phyloP scores from a whole-genome alignment of 768 basidiomycete species.

The Amanita polypyramis region DNA sequence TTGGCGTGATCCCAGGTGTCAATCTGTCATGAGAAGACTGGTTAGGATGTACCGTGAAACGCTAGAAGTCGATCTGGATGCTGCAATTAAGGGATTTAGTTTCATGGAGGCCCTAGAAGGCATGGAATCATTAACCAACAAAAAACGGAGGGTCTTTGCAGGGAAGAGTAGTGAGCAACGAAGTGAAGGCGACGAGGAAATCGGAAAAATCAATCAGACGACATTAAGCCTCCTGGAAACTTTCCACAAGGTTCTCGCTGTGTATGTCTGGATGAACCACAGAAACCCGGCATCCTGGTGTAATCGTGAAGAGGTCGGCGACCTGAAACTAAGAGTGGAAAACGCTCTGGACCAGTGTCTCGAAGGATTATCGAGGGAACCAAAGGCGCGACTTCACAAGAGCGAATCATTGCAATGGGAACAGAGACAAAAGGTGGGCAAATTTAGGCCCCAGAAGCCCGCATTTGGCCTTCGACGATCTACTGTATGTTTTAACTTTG shows the following conservation, averaged over 20 bases:
- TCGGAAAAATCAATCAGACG: slow-evolving; percentile 8
- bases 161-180: background rate
- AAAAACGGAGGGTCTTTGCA: background rate
- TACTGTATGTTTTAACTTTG: no score
- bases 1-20: slow-evolving; percentile 31
- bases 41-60: slow-evolving; percentile 29
- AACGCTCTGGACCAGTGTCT: slow-evolving; percentile 48
- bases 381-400: background rate
- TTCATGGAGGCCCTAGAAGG: slow-evolving; percentile 31
- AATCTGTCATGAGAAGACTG: slow-evolving; percentile 26
- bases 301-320: slow-evolving; percentile 36
- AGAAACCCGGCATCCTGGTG: slow-evolving; percentile 61
- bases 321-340: slow-evolving; percentile 56
- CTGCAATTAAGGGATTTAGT: slow-evolving; percentile 22
- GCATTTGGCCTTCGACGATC: background rate
- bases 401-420: background rate
- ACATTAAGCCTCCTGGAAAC: slow-evolving; percentile 42
- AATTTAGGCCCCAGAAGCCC: background rate
- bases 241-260: slow-evolving; percentile 62
- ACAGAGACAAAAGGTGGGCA: background rate
- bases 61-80: slow-evolving; percentile 31
- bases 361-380: slow-evolving; percentile 1
- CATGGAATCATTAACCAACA: slow-evolving; percentile 20
- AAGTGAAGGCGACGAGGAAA: background rate
- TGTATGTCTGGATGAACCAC: slow-evolving; percentile 81